phyloP scores from a whole-genome alignment of 768 basidiomycete species.

The Leccinum boreale region DNA sequence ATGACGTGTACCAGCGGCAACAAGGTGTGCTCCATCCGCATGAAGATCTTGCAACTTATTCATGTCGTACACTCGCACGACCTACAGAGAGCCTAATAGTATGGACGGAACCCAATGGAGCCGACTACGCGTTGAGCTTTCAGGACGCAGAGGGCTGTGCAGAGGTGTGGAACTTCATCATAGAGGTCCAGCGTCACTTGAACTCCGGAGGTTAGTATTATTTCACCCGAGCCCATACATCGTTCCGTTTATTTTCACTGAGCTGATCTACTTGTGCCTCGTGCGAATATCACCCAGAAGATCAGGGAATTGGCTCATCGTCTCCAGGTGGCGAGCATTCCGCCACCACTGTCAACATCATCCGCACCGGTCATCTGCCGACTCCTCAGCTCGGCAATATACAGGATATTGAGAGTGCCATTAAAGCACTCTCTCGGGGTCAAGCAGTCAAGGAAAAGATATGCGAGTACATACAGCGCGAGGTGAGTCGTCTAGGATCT shows the following conservation, averaged over 20 bases:
- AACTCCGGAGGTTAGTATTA: constrained; percentile 52
- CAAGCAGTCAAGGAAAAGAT: constrained; percentile 74
- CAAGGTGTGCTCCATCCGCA: constrained; percentile 55
- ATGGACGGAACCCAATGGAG: constrained; percentile 95
- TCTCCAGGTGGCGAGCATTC: constrained; percentile 64
- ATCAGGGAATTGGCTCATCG: constrained; percentile 49
- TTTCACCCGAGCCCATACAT: constrained; percentile 17
- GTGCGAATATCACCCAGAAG: constrained; percentile 34
- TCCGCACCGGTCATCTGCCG: constrained; percentile 72
- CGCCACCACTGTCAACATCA: constrained; percentile 59
- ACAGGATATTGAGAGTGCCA: constrained; percentile 72
- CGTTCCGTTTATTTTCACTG: constrained; percentile 7
- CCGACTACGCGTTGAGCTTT: constrained; percentile 95
- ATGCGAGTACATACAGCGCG: constrained; percentile 83
- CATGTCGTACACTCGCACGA: constrained; percentile 13
- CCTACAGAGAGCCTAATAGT: constrained; percentile 90
- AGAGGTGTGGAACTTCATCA: constrained; percentile 97
- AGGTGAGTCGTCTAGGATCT: constrained; percentile 49
- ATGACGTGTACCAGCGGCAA: constrained; percentile 83
- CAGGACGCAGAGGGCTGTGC: constrained; percentile 94
- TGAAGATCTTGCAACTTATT: constrained; percentile 4
- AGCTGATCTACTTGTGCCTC: constrained; percentile 16
- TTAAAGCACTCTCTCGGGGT: constrained; percentile 73
- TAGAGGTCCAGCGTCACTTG: constrained; percentile 86
- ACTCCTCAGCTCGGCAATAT: constrained; percentile 75